A percentile compares a stretch with the other conserved stretches of the same genome.
phyloP scores from a whole-genome alignment of 2,329 filamentous ascomycete species.

The Hypoxylon sp. region DNA sequence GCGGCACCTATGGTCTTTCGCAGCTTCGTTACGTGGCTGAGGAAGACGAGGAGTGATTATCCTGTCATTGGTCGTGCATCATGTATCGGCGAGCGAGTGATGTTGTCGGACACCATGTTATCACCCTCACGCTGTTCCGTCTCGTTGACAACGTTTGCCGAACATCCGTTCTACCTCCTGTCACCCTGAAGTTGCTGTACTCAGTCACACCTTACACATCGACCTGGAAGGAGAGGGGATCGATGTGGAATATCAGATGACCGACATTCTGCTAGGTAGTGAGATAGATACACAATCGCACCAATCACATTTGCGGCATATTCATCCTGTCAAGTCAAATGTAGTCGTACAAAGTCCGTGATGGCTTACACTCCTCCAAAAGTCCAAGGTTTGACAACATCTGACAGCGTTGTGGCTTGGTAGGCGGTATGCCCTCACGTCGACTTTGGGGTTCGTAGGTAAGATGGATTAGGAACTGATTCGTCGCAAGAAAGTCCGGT shows the following conservation, averaged over 20 bases:
- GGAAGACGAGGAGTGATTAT: slow-evolving; percentile 1
- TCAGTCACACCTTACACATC: slow-evolving; percentile 10
- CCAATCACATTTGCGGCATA: slow-evolving; percentile 11
- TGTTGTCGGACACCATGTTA: not conserved
- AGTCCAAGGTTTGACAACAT: slow-evolving; percentile 7
- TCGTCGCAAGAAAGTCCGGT: slow-evolving; percentile 13
- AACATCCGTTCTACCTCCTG: not conserved
- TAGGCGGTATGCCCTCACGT: slow-evolving; percentile 26
- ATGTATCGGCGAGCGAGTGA: slow-evolving; percentile 2
- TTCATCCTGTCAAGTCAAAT: slow-evolving; percentile 1
- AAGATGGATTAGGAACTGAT: slow-evolving; percentile 23
- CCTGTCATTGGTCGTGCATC: not conserved
- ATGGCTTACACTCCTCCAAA: slow-evolving; percentile 1
- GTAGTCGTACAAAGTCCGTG: slow-evolving; percentile 11
- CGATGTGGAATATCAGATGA: slow-evolving; percentile 4
- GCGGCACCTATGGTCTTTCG: slow-evolving; percentile 19
- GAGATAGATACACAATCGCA: slow-evolving; percentile 27
- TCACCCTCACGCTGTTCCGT: not conserved
- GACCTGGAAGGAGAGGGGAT: not conserved
- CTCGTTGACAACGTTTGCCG: not conserved
- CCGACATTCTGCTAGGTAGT: not conserved
- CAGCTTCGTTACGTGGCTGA: not conserved
- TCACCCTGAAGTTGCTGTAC: not conserved
- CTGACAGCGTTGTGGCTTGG: slow-evolving; percentile 12
- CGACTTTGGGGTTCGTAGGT: slow-evolving; percentile 6